Conservation (phyloP, 257 asterid species). For the Datura wrightii region DNA sequence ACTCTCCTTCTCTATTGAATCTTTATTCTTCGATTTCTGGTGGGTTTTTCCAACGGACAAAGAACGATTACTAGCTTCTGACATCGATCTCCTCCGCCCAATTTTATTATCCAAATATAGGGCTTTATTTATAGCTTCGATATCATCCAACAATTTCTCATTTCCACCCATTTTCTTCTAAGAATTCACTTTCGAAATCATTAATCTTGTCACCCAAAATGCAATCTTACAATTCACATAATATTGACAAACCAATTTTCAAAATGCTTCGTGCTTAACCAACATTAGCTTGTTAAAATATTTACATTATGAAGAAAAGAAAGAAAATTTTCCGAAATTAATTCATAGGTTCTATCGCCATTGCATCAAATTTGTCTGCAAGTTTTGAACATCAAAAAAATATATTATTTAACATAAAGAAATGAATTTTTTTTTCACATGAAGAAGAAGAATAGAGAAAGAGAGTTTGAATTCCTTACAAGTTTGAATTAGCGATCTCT, state of each 20-base stretch:
- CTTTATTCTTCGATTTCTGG: constrained; percentile 53
- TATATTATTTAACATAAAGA: not conserved
- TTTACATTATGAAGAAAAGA: not conserved
- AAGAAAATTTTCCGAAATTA: not conserved
- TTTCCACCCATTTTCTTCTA: constrained; percentile 63
- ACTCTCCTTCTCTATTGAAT: constrained; percentile 57
- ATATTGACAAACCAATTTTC: not conserved
- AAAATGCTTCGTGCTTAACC: not conserved
- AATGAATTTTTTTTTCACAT: not conserved
- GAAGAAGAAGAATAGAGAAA: not conserved
- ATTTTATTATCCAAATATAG: constrained; percentile 49
- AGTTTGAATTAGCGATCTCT: not conserved
- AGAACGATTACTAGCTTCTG: not conserved
- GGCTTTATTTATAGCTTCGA: constrained; percentile 66
- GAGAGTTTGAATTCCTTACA: not conserved
- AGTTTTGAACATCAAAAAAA: not conserved
- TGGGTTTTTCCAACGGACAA: constrained; percentile 40
- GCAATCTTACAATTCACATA: constrained; percentile 15
- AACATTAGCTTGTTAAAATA: not conserved
- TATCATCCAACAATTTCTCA: constrained; percentile 71
- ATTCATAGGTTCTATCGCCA: not conserved
- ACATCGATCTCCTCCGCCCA: constrained; percentile 32
- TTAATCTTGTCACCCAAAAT: constrained; percentile 32
- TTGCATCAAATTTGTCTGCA: not conserved
- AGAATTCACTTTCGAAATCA: constrained; percentile 60